phyloP scores from a whole-genome alignment of 2,329 filamentous ascomycete species.

The Pyrenochaeta sp. region DNA sequence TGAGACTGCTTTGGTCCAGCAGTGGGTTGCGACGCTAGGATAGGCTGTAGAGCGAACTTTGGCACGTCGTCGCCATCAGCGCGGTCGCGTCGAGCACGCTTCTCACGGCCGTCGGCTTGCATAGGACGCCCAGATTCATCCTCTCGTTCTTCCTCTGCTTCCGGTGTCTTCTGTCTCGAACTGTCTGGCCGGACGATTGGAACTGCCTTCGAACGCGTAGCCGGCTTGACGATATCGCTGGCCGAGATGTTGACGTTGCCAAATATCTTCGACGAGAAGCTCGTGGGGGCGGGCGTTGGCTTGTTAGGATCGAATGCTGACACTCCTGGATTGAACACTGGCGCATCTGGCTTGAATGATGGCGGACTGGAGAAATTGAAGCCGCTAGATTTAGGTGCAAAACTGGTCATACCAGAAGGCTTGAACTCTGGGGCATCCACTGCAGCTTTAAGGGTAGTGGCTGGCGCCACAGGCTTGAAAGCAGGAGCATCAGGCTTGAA shows the following conservation, averaged over 20 bases:
- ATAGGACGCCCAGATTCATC: slow-evolving; percentile 68
- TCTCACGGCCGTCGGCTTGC: slow-evolving; percentile 74
- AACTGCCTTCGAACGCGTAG: slow-evolving; percentile 81
- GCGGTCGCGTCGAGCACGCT: slow-evolving; percentile 73
- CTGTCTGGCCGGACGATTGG: slow-evolving; percentile 75
- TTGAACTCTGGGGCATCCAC: slow-evolving; percentile 21
- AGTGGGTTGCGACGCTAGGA: slow-evolving; percentile 50
- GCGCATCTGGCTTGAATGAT: slow-evolving; percentile 69
- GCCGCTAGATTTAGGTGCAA: slow-evolving; percentile 27
- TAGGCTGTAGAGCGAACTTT: slow-evolving; percentile 68
- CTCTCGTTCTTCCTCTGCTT: slow-evolving; percentile 57
- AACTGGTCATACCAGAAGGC: slow-evolving; percentile 17
- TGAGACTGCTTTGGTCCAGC: slow-evolving; percentile 38
- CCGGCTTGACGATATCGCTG: slow-evolving; percentile 69
- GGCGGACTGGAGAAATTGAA: slow-evolving; percentile 37
- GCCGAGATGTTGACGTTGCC: slow-evolving; percentile 61
- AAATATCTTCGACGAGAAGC: slow-evolving; percentile 46
- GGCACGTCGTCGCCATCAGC: slow-evolving; percentile 77
- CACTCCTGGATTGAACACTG: slow-evolving; percentile 67
- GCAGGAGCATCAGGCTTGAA: slow-evolving; percentile 74
- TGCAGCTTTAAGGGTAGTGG: slow-evolving; percentile 42
- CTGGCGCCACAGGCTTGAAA: slow-evolving; percentile 75
- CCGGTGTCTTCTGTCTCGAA: slow-evolving; percentile 51
- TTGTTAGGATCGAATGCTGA: slow-evolving; percentile 35
- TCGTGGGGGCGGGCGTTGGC: slow-evolving; percentile 32